phyloP scores from a whole-genome alignment of 768 basidiomycete species.

The Agaricus sinodeliciosus region DNA sequence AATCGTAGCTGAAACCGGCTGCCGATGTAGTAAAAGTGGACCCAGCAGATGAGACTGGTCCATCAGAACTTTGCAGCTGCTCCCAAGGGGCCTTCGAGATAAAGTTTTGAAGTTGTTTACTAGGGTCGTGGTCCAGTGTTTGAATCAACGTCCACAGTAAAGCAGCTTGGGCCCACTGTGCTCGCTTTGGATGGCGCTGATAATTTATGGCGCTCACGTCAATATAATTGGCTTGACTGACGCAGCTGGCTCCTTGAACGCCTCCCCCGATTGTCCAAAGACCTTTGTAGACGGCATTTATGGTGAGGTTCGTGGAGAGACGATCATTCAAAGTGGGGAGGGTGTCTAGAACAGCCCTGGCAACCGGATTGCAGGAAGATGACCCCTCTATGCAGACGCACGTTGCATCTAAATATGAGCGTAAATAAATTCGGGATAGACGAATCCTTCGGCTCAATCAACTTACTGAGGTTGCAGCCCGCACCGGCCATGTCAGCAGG shows the following conservation, averaged over 20 bases:
- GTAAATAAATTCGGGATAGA: constrained; percentile 7
- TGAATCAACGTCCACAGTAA: constrained; percentile 54
- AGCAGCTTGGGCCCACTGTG: constrained; percentile 51
- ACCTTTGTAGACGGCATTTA: constrained; percentile 34
- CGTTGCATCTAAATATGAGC: constrained; percentile 41
- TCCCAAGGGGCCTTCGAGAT: constrained; percentile 45
- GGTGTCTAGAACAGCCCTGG: constrained; percentile 43
- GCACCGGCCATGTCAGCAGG: constrained; percentile 38
- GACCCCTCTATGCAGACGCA: constrained; percentile 47
- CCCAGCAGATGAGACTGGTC: constrained; percentile 26
- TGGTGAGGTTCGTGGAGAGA: constrained; percentile 41
- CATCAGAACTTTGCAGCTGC: constrained; percentile 29
- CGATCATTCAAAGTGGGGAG: constrained; percentile 41
- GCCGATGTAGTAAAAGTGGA: constrained; percentile 32
- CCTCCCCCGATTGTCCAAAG: constrained; percentile 47
- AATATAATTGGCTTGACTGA: constrained; percentile 45
- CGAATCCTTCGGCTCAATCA: background rate
- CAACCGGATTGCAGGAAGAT: constrained; percentile 42
- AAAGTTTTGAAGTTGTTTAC: constrained; percentile 36
- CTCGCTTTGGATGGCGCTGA: constrained; percentile 37
- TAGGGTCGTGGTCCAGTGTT: constrained; percentile 37
- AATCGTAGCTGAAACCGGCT: constrained; percentile 53
- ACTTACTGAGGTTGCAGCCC: constrained; percentile 51
- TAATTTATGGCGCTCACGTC: constrained; percentile 45
- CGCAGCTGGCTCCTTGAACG: constrained; percentile 37